phyloP scores from a whole-genome alignment of 1,284 basidiomycete genomes.

The Phellinidium pouzarii region DNA sequence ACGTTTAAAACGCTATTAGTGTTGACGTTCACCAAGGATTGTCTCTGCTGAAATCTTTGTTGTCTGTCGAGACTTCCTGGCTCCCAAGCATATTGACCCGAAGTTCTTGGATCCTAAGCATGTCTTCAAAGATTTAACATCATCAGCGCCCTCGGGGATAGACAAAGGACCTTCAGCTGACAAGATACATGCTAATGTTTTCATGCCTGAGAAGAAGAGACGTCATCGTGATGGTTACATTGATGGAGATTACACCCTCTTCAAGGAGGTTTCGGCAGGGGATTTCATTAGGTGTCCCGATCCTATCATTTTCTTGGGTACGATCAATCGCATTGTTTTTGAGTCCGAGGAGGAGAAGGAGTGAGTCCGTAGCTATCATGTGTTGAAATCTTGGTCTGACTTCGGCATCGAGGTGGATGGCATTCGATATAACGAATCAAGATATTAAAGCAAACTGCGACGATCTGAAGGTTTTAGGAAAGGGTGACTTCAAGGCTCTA shows the following conservation, averaged over 20 bases:
- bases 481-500: slow-evolving; percentile 92
- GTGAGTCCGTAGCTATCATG: slow-evolving; percentile 35
- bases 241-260: slow-evolving; percentile 91
- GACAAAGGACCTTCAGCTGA: slow-evolving; percentile 49
- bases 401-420: slow-evolving; percentile 53
- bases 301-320: slow-evolving; percentile 78
- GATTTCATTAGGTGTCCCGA: slow-evolving; percentile 74
- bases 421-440: slow-evolving; percentile 62
- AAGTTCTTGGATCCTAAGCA: slow-evolving; percentile 97
- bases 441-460: slow-evolving; percentile 82
- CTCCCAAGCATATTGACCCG: slow-evolving; percentile 94
- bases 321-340: slow-evolving; percentile 82
- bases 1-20: slow-evolving; percentile 4
- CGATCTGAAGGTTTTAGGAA: slow-evolving; percentile 96
- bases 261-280: slow-evolving; percentile 66
- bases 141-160: slow-evolving; percentile 39
- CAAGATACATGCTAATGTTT: slow-evolving; percentile 81
- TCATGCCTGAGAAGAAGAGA: slow-evolving; percentile 95
- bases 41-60: slow-evolving; percentile 99
- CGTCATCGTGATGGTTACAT: slow-evolving; percentile 92
- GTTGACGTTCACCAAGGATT: slow-evolving; percentile 52
- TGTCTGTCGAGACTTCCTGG: slow-evolving; percentile 92
- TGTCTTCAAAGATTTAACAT: slow-evolving; percentile 89
- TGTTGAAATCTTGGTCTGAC: slow-evolving; percentile 9
- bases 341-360: slow-evolving; percentile 78